Conservation (phyloP, 2,329 filamentous ascomycete genomes). For the Cyclaneusma minus region DNA sequence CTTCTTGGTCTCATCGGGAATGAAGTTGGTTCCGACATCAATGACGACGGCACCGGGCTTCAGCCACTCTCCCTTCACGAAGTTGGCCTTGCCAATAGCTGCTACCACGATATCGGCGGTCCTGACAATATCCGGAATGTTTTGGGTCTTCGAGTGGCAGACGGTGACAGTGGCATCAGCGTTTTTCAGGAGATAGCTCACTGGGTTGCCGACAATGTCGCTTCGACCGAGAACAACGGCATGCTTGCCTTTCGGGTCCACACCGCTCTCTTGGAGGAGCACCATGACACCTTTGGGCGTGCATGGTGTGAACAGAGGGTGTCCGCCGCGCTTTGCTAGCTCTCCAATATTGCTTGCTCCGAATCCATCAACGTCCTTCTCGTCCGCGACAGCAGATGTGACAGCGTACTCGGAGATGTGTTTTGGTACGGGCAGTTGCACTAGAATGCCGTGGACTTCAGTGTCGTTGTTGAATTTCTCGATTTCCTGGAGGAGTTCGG, state of each 20-base stretch:
- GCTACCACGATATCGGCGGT: slow-evolving; percentile 80
- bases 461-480: slow-evolving; percentile 74
- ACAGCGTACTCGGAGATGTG: slow-evolving; percentile 82
- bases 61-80: slow-evolving; percentile 89
- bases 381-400: slow-evolving; percentile 78
- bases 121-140: slow-evolving; percentile 61
- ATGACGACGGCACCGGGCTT: slow-evolving; percentile 93
- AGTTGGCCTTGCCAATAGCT: slow-evolving; percentile 74
- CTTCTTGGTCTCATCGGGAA: slow-evolving; percentile 78
- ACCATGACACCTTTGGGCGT: slow-evolving; percentile 97
- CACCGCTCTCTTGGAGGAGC: slow-evolving; percentile 66
- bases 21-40: slow-evolving; percentile 94
- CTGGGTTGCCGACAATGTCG: slow-evolving; percentile 93
- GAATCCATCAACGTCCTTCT: slow-evolving; percentile 98
- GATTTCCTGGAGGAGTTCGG: slow-evolving; percentile 74
- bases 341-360: slow-evolving; percentile 90
- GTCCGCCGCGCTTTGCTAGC: slow-evolving; percentile 85
- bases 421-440: slow-evolving; percentile 80
- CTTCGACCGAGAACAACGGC: slow-evolving; percentile 90
- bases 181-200: slow-evolving; percentile 89
- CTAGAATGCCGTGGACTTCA: slow-evolving; percentile 76
- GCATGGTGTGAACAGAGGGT: slow-evolving; percentile 81
- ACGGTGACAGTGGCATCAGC: slow-evolving; percentile 94
- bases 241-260: slow-evolving; percentile 76
- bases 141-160: slow-evolving; percentile 77